Evolutionary conservation across 768 basidiomycete species (phyloP).

Genomic region (Psilocybe azurescens): DNA sequence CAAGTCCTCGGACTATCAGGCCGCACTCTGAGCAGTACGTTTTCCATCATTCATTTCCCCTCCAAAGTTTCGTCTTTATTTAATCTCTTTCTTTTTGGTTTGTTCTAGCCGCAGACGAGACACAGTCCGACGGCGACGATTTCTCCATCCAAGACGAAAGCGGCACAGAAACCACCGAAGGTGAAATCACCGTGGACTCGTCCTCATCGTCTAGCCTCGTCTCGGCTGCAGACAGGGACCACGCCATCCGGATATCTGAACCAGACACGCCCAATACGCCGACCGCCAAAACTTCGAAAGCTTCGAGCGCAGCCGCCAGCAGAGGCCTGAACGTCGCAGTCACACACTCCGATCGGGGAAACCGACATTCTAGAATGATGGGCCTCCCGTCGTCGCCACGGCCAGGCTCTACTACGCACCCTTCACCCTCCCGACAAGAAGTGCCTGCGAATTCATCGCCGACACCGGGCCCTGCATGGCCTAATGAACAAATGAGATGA

Average conservation of each 20-base stretch:
- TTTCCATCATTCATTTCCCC: slow-evolving; percentile 14
- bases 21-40: slow-evolving; percentile 68
- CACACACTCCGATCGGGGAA: slow-evolving; percentile 53
- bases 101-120: slow-evolving; percentile 59
- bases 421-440: slow-evolving; percentile 42
- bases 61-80: slow-evolving; percentile 7
- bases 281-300: slow-evolving; percentile 50
- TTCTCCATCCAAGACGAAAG: slow-evolving; percentile 74
- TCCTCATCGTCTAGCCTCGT: slow-evolving; percentile 49
- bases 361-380: slow-evolving; percentile 67
- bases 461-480: slow-evolving; percentile 14
- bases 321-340: slow-evolving; percentile 74
- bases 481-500: slow-evolving; percentile 24
- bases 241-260: slow-evolving; percentile 37
- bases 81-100: slow-evolving; percentile 19
- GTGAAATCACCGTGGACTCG: slow-evolving; percentile 55
- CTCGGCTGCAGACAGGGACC: slow-evolving; percentile 30
- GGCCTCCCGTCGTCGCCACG: slow-evolving; percentile 66
- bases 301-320: slow-evolving; percentile 65
- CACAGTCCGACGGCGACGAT: slow-evolving; percentile 73
- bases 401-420: slow-evolving; percentile 31
- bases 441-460: slow-evolving; percentile 28
- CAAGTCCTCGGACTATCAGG: slow-evolving; percentile 79
- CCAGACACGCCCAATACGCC: slow-evolving; percentile 51
- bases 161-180: slow-evolving; percentile 73